Evolutionary conservation across 2,329 filamentous ascomycete genomes (phyloP), one percentile per base, ranked within the genome.

Genomic region (Fusarium keratoplasticum): DNA sequence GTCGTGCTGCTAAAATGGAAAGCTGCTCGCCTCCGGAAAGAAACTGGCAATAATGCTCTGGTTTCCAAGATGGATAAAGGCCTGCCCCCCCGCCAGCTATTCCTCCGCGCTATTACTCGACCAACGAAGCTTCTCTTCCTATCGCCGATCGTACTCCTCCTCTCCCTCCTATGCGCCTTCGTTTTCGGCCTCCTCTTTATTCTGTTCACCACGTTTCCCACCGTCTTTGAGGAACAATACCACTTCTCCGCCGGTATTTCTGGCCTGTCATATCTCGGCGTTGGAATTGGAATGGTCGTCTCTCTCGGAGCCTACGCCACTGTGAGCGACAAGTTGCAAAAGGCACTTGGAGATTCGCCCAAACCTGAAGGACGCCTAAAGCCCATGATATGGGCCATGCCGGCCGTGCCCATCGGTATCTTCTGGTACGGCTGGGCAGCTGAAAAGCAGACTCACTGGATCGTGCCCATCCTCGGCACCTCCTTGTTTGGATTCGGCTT

Each of bases 381-480:
- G 0, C 83, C 87, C 1, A 89, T 92, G 83, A 86, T 90, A 60
- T 82, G 87, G 9, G 88, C 87, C 5, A 83, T 85, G 0, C 74
- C 89, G 9, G 81, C 89, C 50, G 84, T 91, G 4, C 88, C 89
- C 0, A 73, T 86, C 20, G 86, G 88, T 1, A 82, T 91, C 0
- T 86, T 90, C 73, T 85, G 87, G 81, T 91, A 91, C 76, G 89
- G 89, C 55, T 91, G 89, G 89, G 82, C 84, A 4, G 88, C 87
- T 0, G 83, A 90, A 54, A 83, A 84, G 54, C 78, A 85, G 11
- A 80, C 83, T 2, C 87, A 89, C 75, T 91, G 88, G 88, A 88
- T 91, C 54, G 84, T 89, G n/a, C 89, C 89, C 1, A 89, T 90
- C 67, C 84, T 90, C 47, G 89, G 89, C 16, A 88, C 87, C 4